phyloP scores from a whole-genome alignment of 2,329 filamentous ascomycete species.

The Phaeosphaeria sp. region DNA sequence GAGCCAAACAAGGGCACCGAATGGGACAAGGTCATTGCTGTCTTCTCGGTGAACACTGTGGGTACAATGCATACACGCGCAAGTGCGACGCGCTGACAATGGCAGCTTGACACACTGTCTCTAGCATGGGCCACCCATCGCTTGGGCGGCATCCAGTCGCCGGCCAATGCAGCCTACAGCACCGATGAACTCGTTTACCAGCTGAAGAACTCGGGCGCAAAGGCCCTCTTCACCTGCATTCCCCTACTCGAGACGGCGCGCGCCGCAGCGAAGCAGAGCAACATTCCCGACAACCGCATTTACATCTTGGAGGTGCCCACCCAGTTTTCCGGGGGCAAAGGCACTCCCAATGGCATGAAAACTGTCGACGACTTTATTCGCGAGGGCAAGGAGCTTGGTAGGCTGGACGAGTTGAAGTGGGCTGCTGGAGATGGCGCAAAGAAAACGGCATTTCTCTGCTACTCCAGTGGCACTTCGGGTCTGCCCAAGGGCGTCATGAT shows the following conservation, averaged over 20 bases:
- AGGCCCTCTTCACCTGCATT: conserved; percentile 73
- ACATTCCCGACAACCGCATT: conserved; percentile 68
- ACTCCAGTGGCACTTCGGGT: conserved; percentile 80
- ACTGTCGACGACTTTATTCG: conserved; percentile 71
- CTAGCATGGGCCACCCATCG: conserved; percentile 77
- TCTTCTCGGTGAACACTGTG: conserved; percentile 84
- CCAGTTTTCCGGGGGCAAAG: conserved; percentile 56
- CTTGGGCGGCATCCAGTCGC: conserved; percentile 74
- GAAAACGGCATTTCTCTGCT: conserved; percentile 78
- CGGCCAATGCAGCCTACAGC: conserved; percentile 78
- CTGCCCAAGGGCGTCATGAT: conserved; percentile 87
- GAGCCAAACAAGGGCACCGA: conserved; percentile 72
- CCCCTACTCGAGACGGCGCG: conserved; percentile 70
- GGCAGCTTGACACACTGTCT: conserved; percentile 75
- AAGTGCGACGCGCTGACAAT: conserved; percentile 19
- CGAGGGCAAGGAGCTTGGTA: conserved; percentile 63
- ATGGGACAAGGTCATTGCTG: conserved; percentile 79
- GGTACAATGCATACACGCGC: conserved; percentile 25
- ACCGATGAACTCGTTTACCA: conserved; percentile 74
- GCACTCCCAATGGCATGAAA: conserved; percentile 60
- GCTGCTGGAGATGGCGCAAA: conserved; percentile 68
- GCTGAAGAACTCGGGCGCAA: conserved; percentile 71
- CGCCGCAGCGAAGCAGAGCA: conserved; percentile 67
- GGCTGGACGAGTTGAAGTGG: conserved; percentile 66
- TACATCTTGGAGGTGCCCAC: conserved; percentile 74